phyloP scores from a whole-genome alignment of 1,139 yeast genomes.

The Kurtzmaniella quercitrusa region DNA sequence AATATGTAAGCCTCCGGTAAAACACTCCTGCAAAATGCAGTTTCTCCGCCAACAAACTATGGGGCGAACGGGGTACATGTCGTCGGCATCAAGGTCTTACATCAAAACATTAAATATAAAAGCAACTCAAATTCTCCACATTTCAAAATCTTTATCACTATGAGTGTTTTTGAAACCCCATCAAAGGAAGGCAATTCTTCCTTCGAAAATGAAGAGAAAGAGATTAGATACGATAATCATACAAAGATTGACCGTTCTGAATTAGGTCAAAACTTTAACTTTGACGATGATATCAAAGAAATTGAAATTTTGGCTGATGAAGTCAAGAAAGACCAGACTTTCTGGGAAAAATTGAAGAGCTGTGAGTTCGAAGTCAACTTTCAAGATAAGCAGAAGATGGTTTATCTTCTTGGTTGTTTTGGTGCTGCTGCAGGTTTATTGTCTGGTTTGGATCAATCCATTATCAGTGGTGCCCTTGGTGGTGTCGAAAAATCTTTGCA shows the following conservation, averaged over 20 bases:
- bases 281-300: slow-evolving; percentile 23
- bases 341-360: slow-evolving; percentile 15
- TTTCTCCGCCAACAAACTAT: background rate
- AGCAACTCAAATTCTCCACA: background rate
- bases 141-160: background rate
- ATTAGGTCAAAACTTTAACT: slow-evolving; percentile 17
- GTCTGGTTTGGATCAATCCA: slow-evolving; percentile 55
- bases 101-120: background rate
- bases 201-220: background rate
- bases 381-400: slow-evolving; percentile 42
- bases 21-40: background rate
- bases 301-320: slow-evolving; percentile 19
- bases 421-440: slow-evolving; percentile 59
- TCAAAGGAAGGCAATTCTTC: background rate
- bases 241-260: slow-evolving; percentile 9
- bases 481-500: slow-evolving; percentile 40
- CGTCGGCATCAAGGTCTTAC: background rate
- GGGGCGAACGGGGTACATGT: background rate
- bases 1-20: background rate
- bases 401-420: slow-evolving; percentile 43
- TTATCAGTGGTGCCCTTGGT: slow-evolving; percentile 55
- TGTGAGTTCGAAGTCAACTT: slow-evolving; percentile 30
- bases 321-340: slow-evolving; percentile 16
- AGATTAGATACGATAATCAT: slow-evolving; percentile 6
- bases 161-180: background rate